Evolutionary conservation across 768 basidiomycete genomes (phyloP).

Genomic region (Mycena vitilis): DNA sequence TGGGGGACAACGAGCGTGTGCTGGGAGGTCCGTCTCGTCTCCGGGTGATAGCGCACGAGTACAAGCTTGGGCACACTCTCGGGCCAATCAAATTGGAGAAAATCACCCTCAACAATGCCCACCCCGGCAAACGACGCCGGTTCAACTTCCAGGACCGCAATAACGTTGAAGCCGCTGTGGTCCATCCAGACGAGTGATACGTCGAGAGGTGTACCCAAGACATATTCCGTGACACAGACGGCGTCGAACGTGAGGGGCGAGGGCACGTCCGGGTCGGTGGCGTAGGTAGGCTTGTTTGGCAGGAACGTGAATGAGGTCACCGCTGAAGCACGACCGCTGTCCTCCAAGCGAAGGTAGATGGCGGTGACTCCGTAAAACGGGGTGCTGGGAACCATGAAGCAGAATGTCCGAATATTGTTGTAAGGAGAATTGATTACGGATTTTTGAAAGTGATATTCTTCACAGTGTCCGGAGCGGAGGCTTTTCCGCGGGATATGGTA

Average conservation of each 20-base stretch:
- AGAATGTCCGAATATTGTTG: not conserved
- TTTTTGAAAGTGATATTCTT: no score
- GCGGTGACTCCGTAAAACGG: slow-evolving; percentile 28
- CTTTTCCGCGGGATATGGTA: slow-evolving; percentile 16
- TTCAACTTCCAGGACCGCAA: not conserved
- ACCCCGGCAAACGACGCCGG: no score
- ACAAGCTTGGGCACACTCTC: not conserved
- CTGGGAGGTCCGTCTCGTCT: not conserved
- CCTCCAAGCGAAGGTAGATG: slow-evolving; percentile 13
- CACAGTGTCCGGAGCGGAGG: no score
- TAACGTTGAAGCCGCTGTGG: slow-evolving; percentile 29
- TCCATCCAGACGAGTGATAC: slow-evolving; percentile 25
- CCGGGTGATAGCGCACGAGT: slow-evolving; percentile 32
- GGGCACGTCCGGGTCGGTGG: slow-evolving; percentile 11
- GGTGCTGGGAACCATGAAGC: slow-evolving; percentile 19
- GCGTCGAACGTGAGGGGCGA: slow-evolving; percentile 26
- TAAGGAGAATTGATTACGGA: no score
- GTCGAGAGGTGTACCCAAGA: not conserved
- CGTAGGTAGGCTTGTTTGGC: slow-evolving; percentile 17
- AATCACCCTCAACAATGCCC: no score
- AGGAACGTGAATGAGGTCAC: slow-evolving; percentile 17
- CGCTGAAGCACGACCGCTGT: not conserved
- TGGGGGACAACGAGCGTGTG: slow-evolving; percentile 15
- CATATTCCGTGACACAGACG: not conserved
- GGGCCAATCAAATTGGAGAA: no score